phyloP scores from a whole-genome alignment of 2,329 filamentous ascomycete species.

The Stagonosporopsis rhizophila region DNA sequence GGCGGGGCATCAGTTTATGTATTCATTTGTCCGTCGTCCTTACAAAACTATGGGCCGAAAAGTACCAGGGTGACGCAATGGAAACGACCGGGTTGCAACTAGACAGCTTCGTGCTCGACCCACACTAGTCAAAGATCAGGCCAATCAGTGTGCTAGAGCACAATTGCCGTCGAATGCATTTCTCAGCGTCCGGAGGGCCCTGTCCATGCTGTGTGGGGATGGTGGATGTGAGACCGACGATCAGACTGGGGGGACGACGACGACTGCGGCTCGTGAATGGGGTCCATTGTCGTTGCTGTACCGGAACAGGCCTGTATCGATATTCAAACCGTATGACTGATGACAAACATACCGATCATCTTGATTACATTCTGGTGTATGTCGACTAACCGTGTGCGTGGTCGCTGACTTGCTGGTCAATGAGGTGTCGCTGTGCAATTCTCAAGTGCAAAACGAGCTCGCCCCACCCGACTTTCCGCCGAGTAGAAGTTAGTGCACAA shows the following conservation, averaged over 20 bases:
- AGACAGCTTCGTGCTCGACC: constrained; percentile 8
- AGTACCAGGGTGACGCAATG: neutral
- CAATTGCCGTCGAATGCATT: constrained; percentile 13
- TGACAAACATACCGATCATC: neutral
- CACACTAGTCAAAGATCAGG: neutral
- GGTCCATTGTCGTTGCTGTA: neutral
- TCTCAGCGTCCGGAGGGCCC: constrained; percentile 16
- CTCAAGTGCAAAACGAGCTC: neutral
- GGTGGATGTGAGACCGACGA: neutral
- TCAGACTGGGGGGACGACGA: neutral
- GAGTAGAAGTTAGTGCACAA: neutral
- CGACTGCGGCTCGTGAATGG: neutral
- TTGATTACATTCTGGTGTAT: neutral
- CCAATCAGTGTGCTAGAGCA: neutral
- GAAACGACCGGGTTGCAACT: too few species aligned
- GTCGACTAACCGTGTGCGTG: neutral
- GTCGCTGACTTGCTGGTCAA: neutral
- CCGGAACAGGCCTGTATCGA: neutral
- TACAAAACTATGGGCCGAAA: constrained; percentile 24
- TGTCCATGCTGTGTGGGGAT: constrained; percentile 9
- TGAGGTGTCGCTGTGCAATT: constrained; percentile 1
- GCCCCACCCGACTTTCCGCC: constrained; percentile 7
- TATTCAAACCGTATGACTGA: neutral
- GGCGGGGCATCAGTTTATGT: constrained; percentile 16
- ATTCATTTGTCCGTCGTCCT: constrained; percentile 11